Base-by-base conservation (phyloP, 441 rosid species). In the Jatropha podagrica region DNA sequence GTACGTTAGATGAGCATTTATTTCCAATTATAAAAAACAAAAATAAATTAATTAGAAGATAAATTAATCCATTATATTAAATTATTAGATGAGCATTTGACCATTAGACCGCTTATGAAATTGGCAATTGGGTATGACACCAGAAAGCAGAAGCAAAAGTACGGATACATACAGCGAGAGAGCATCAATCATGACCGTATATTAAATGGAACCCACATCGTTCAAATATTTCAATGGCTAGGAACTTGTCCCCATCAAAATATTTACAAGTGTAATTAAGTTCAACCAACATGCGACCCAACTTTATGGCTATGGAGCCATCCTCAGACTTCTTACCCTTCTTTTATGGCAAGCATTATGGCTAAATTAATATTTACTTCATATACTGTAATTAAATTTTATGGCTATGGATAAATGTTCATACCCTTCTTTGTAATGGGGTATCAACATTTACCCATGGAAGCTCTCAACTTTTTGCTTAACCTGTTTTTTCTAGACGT, bases 141-240 rank as follows among this genome's bases (percentile, higher is more conserved):
- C 32, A 32, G 32, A 32, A 32, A 32, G 32, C 32, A 32, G 0
- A 32, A 32, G 32, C 32, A 32, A 23, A 23, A 32, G 32, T 32
- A 32, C 32, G 32, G 32, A 32, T 32, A 32, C 32, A 32, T 32
- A 32, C 2, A 32, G 32, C 1, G 32, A 2, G 32, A 32, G 9
- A 59, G 60, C 52, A 52, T 63, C 65, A 42, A 64, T 27, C 66
- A 17, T 26, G 38, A 27, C 58, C 58, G 23, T 44, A 3, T 18
- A 55, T 55, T 32, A 64, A 17, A 54, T 65, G 40, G 32, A 49
- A 52, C 61, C 61, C 69, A 73, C 61, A 73, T 32, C 32, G 32
- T 1, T 32, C 32, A 2, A 32, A 2, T 49, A 49, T 63, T 62
- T 20, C 32, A 20, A 56, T 44, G 62, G 58, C 23, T 17, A 0